Percentiles rank a stretch among this genome's conserved stretches.
phyloP scores from a whole-genome alignment of 2,329 filamentous ascomycete genomes.

The Phialophora tarda region DNA sequence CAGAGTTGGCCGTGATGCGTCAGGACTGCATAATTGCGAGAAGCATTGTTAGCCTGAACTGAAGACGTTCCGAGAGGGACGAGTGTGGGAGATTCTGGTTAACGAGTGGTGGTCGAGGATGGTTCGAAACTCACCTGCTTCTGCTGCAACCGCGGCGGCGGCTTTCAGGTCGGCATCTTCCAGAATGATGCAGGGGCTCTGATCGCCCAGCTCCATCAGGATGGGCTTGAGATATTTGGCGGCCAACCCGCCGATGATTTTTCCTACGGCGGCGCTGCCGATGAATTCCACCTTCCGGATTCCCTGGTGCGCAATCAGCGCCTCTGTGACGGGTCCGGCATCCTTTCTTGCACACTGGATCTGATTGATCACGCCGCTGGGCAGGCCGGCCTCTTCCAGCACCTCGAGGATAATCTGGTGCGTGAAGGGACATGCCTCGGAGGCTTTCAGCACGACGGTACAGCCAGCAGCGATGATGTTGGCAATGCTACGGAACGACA shows the following conservation, averaged over 20 bases:
- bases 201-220: slow-evolving; percentile 87
- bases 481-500: slow-evolving; percentile 84
- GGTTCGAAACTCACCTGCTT: slow-evolving; percentile 55
- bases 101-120: too few relatives aligned
- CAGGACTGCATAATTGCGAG: slow-evolving; percentile 64
- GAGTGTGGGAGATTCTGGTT: not conserved
- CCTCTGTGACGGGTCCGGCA: slow-evolving; percentile 72
- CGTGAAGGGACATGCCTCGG: slow-evolving; percentile 87
- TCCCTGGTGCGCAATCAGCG: slow-evolving; percentile 71
- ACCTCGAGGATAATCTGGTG: slow-evolving; percentile 77
- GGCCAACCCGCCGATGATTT: slow-evolving; percentile 80
- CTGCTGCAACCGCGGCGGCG: slow-evolving; percentile 60
- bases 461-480: slow-evolving; percentile 88
- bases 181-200: slow-evolving; percentile 87
- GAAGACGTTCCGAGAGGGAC: too few relatives aligned
- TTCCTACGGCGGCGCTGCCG: slow-evolving; percentile 81
- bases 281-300: slow-evolving; percentile 86
- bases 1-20: slow-evolving; percentile 97
- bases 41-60: not conserved
- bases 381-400: slow-evolving; percentile 79
- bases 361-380: slow-evolving; percentile 80
- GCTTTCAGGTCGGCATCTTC: slow-evolving; percentile 73
- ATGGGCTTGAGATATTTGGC: slow-evolving; percentile 81
- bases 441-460: slow-evolving; percentile 87
- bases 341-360: slow-evolving; percentile 77